Conservation (phyloP, 495 filamentous ascomycete species). For the Neohortaea acidophila region DNA sequence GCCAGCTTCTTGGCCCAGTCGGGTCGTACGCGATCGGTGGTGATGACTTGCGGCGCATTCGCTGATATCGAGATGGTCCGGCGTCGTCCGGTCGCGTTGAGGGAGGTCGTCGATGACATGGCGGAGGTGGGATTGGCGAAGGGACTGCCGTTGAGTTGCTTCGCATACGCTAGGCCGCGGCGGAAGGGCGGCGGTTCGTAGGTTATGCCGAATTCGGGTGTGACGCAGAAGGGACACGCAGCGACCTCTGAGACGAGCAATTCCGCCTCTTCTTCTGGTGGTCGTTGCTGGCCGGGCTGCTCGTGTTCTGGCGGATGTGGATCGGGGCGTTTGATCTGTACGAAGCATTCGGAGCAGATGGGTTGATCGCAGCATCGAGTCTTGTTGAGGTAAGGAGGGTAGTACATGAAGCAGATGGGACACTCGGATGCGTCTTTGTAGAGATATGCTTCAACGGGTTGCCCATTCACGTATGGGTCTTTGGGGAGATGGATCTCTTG, state of each 20-base stretch:
- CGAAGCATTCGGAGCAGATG: constrained; percentile 97
- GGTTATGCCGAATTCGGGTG: constrained; percentile 86
- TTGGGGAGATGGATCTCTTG: constrained; percentile 66
- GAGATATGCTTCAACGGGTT: constrained; percentile 75
- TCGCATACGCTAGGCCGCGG: constrained; percentile 58
- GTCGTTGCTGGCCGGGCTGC: constrained; percentile 17
- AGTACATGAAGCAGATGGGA: constrained; percentile 92
- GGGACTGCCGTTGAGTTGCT: constrained; percentile 29
- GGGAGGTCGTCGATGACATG: constrained; percentile 53
- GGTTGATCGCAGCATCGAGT: constrained; percentile 92
- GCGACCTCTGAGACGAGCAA: constrained; percentile 78
- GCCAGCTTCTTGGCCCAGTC: constrained; percentile 88
- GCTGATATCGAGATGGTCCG: constrained; percentile 73
- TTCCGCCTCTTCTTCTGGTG: constrained; percentile 38
- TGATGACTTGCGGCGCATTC: constrained; percentile 65
- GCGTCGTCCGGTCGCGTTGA: constrained; percentile 37
- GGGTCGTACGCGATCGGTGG: constrained; percentile 78
- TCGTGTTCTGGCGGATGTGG: constrained; percentile 89
- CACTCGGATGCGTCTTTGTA: constrained; percentile 87
- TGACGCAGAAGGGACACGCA: constrained; percentile 89
- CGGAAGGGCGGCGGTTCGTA: constrained; percentile 83
- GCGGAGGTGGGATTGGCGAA: constrained; percentile 46
- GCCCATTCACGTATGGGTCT: constrained; percentile 82
- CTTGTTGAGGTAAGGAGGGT: constrained; percentile 89
- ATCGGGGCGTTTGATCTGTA: constrained; percentile 94